A percentile compares a stretch with the other conserved stretches of the same genome.
Evolutionary conservation across 176 grass and related monocot genomes (phyloP).

Genomic region (Paspalum notatum): DNA sequence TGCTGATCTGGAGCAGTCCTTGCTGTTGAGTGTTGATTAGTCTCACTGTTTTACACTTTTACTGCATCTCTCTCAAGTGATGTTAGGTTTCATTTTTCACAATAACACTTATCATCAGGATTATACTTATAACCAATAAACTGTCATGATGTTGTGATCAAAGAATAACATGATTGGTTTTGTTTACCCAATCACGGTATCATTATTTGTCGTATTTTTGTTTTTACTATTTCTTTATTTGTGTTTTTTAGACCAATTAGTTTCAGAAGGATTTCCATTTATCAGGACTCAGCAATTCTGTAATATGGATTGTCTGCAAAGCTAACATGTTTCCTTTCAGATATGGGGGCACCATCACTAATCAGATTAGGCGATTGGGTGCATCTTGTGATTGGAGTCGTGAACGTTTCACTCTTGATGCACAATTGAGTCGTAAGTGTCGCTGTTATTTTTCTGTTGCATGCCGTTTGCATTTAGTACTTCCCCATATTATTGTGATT

Average conservation of each 20-base stretch:
- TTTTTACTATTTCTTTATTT: neutral
- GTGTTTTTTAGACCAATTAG: slow-evolving; percentile 7
- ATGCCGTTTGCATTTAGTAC: slow-evolving; percentile 23
- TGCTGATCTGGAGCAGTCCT: slow-evolving; percentile 24
- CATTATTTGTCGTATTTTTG: neutral
- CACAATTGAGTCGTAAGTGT: slow-evolving; percentile 88
- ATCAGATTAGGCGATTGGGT: slow-evolving; percentile 95
- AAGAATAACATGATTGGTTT: neutral
- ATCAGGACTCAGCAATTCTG: neutral
- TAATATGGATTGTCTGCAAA: slow-evolving; percentile 4
- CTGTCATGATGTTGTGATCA: slow-evolving; percentile 3
- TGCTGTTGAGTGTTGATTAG: neutral
- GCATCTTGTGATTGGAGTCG: slow-evolving; percentile 96
- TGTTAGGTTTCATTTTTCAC: slow-evolving; percentile 4
- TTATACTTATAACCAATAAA: slow-evolving; percentile 16
- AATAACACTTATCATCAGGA: slow-evolving; percentile 16
- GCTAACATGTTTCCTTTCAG: slow-evolving; percentile 52
- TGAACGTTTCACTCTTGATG: slow-evolving; percentile 97
- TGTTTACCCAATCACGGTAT: neutral
- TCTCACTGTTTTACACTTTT: neutral
- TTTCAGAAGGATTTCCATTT: slow-evolving; percentile 21
- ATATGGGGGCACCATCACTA: slow-evolving; percentile 94
- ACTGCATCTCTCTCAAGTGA: neutral
- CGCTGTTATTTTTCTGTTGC: slow-evolving; percentile 16
- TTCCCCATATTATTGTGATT: slow-evolving; percentile 21